A percentile compares a stretch with the other conserved stretches of the same genome.
These are phyloP conservation scores for Eucalyptus decipiens DNA, from an alignment of 345 rosid species.

Conservation along the genomic window DNA sequence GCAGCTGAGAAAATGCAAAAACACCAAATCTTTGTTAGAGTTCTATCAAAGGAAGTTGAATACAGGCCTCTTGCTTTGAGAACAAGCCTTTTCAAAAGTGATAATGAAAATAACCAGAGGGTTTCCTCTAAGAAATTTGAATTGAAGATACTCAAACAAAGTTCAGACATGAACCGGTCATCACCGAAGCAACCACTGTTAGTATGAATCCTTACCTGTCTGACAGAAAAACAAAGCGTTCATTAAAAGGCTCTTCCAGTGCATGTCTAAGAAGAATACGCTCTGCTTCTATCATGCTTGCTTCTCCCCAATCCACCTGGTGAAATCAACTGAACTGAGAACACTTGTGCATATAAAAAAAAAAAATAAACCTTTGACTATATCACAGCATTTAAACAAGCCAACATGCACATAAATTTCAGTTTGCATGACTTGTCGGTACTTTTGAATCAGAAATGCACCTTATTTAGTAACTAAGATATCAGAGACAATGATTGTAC, in stretches of 20 bases:
- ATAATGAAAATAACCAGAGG: not conserved
- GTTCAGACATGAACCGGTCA: not conserved
- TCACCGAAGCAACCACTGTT: not conserved
- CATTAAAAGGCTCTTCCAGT: conserved; percentile 56
- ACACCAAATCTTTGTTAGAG: not conserved
- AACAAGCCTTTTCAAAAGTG: not conserved
- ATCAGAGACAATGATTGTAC: not conserved
- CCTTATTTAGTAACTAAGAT: not conserved
- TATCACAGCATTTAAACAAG: not conserved
- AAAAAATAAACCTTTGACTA: not conserved
- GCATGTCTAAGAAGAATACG: conserved; percentile 90
- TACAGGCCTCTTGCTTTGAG: not conserved
- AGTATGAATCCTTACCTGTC: conserved; percentile 38
- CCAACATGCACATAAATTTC: not conserved
- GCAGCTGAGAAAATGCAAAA: conserved; percentile 68
- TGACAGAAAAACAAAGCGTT: conserved; percentile 88
- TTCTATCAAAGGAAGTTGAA: not conserved
- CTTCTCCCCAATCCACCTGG: conserved; percentile 98
- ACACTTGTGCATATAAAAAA: not conserved
- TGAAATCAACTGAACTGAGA: not conserved
- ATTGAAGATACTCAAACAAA: not conserved
- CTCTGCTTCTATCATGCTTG: conserved; percentile 95
- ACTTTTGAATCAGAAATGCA: not conserved
- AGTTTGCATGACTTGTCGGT: not conserved
- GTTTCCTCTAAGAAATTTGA: not conserved